These are phyloP conservation scores for Corinectria fuckeliana DNA, from an alignment of 2,329 filamentous ascomycete genomes.

Conservation along the genomic window DNA sequence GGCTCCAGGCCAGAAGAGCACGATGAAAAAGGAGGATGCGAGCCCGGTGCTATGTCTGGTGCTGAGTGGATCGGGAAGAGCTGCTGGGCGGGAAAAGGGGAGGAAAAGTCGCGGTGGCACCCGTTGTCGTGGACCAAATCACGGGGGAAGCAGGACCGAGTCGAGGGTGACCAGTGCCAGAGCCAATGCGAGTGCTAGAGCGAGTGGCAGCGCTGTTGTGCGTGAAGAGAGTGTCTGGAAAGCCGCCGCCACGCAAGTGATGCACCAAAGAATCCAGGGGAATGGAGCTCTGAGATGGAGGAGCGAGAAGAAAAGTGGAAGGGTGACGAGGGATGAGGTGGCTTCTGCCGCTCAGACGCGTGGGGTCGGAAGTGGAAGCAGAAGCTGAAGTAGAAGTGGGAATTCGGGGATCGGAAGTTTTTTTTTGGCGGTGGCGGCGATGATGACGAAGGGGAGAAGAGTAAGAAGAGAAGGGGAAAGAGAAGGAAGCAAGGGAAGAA, in stretches of 20 bases:
- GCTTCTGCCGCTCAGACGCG: slow-evolving; percentile 37
- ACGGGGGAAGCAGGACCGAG: slow-evolving; percentile 15
- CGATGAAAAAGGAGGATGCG: slow-evolving; percentile 16
- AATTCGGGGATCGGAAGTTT: not conserved
- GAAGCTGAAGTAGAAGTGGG: slow-evolving; percentile 7
- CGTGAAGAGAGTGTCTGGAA: slow-evolving; percentile 19
- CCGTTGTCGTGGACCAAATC: slow-evolving; percentile 17
- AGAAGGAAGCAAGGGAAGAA: not conserved
- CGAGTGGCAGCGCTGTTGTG: not conserved
- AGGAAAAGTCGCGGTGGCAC: slow-evolving; percentile 16
- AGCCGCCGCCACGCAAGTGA: slow-evolving; percentile 25
- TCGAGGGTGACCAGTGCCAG: slow-evolving; percentile 11
- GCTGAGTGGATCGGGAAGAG: slow-evolving; percentile 13
- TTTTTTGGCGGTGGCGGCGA: not conserved
- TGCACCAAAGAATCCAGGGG: slow-evolving; percentile 32
- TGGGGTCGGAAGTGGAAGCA: slow-evolving; percentile 29
- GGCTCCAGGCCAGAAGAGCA: slow-evolving; percentile 28
- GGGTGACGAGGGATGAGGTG: slow-evolving; percentile 24
- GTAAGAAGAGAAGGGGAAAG: not conserved
- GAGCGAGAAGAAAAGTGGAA: slow-evolving; percentile 8
- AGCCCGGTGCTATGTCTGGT: slow-evolving; percentile 17
- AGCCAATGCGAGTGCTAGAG: not conserved
- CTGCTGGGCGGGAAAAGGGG: slow-evolving; percentile 12
- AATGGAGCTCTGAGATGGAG: slow-evolving; percentile 28
- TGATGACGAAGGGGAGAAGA: not conserved